Conservation (phyloP, 2,329 filamentous ascomycete species). For the Amylocarpus encephaloides region DNA sequence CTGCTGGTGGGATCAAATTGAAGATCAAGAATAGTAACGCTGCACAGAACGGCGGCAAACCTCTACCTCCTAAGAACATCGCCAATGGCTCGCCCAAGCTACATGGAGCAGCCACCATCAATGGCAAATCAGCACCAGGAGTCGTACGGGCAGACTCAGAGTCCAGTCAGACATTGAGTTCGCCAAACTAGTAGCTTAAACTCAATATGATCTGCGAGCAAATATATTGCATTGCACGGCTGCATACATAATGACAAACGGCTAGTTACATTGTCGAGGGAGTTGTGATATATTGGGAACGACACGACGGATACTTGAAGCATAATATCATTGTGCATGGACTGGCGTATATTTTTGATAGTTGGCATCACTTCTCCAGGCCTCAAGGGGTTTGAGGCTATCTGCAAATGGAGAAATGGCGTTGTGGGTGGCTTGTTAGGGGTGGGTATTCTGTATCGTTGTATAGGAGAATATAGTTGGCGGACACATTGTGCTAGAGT, state of each 20-base stretch:
- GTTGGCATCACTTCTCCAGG: too few relatives aligned
- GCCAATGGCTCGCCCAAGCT: slow-evolving; percentile 10
- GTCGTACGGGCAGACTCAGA: slow-evolving; percentile 11
- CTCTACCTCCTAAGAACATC: slow-evolving; percentile 9
- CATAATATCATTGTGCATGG: neutral
- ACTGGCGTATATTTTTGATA: neutral
- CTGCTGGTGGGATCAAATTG: slow-evolving; percentile 4
- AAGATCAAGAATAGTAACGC: slow-evolving; percentile 3
- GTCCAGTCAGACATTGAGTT: slow-evolving; percentile 22
- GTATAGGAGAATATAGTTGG: neutral
- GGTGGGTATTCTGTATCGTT: neutral
- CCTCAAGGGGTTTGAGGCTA: too few relatives aligned
- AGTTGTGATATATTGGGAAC: neutral
- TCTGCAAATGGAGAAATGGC: neutral
- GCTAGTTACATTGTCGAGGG: too few relatives aligned
- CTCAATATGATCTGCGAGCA: neutral
- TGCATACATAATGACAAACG: neutral
- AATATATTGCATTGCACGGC: neutral
- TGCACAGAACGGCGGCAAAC: neutral
- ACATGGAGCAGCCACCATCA: neutral
- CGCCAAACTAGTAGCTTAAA: slow-evolving; percentile 12
- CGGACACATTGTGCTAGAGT: neutral
- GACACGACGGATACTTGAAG: neutral
- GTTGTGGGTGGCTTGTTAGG: neutral
- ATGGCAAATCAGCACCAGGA: slow-evolving; percentile 7